Evolutionary conservation across 331 rosid genomes (phyloP).

Genomic region (Stylosanthes scabra): DNA sequence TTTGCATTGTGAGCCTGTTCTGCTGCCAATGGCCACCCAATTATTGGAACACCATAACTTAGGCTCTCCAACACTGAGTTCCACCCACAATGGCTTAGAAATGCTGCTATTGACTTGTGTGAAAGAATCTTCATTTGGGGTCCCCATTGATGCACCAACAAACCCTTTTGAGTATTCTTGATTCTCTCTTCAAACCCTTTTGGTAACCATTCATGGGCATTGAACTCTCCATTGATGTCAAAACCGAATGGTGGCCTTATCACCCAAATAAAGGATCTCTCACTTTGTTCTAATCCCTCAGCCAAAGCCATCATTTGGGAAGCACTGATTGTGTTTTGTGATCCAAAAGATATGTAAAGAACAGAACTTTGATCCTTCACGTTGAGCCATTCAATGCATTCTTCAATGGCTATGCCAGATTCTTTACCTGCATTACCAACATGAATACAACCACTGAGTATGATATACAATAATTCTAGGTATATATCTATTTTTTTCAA

Average conservation of each 20-base stretch:
- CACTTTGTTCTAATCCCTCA: slow-evolving; percentile 63
- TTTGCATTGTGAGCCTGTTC: slow-evolving; percentile 69
- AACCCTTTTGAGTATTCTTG: slow-evolving; percentile 41
- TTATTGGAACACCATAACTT: slow-evolving; percentile 65
- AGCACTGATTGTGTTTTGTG: slow-evolving; percentile 65
- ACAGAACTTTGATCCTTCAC: slow-evolving; percentile 37
- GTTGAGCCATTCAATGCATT: slow-evolving; percentile 62
- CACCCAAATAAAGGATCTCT: slow-evolving; percentile 62
- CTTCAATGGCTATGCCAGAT: slow-evolving; percentile 43
- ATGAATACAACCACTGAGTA: no score
- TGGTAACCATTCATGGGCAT: slow-evolving; percentile 59
- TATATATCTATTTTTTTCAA: no score
- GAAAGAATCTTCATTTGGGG: slow-evolving; percentile 70
- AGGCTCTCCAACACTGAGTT: slow-evolving; percentile 65
- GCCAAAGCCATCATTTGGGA: slow-evolving; percentile 71
- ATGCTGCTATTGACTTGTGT: slow-evolving; percentile 53
- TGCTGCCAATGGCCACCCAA: slow-evolving; percentile 78
- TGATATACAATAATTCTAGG: no score
- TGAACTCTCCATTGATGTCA: slow-evolving; percentile 53
- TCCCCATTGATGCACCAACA: slow-evolving; percentile 67
- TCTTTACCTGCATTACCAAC: slow-evolving; percentile 43
- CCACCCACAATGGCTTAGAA: slow-evolving; percentile 65
- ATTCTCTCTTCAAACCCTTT: slow-evolving; percentile 58
- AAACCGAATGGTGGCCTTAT: slow-evolving; percentile 67
- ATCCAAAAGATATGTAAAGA: slow-evolving; percentile 77